Conservation (phyloP, 2,329 filamentous ascomycete genomes). For the Pseudogymnoascus sp. region DNA sequence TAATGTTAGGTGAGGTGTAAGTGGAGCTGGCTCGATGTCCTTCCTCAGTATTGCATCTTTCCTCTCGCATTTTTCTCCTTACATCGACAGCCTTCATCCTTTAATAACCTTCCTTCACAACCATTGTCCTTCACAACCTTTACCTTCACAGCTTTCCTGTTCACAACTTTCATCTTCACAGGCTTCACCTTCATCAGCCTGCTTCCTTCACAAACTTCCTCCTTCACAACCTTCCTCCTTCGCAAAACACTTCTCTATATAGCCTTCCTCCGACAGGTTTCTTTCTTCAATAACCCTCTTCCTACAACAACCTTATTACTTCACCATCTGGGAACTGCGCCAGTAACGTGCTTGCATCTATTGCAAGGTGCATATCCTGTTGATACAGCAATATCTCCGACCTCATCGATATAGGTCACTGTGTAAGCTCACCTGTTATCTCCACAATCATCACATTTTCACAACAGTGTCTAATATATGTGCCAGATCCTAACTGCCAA, state of each 20-base stretch:
- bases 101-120: too few relatives aligned
- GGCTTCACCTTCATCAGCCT: too few relatives aligned
- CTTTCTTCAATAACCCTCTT: neutral
- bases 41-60: too few relatives aligned
- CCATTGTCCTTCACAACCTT: too few relatives aligned
- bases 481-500: neutral
- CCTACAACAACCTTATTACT: neutral
- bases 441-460: neutral
- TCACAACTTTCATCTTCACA: too few relatives aligned
- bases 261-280: too few relatives aligned
- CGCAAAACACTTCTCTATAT: too few relatives aligned
- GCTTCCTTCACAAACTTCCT: too few relatives aligned
- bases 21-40: too few relatives aligned
- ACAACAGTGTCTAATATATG: neutral
- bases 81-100: neutral
- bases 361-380: neutral
- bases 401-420: neutral
- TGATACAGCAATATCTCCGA: neutral
- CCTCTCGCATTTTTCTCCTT: neutral
- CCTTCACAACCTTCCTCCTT: too few relatives aligned
- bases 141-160: too few relatives aligned
- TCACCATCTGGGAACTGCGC: neutral
- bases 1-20: too few relatives aligned
- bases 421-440: neutral
- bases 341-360: neutral